Conservation (phyloP, 1,139 yeast species). For the Taiozyma sp. region DNA sequence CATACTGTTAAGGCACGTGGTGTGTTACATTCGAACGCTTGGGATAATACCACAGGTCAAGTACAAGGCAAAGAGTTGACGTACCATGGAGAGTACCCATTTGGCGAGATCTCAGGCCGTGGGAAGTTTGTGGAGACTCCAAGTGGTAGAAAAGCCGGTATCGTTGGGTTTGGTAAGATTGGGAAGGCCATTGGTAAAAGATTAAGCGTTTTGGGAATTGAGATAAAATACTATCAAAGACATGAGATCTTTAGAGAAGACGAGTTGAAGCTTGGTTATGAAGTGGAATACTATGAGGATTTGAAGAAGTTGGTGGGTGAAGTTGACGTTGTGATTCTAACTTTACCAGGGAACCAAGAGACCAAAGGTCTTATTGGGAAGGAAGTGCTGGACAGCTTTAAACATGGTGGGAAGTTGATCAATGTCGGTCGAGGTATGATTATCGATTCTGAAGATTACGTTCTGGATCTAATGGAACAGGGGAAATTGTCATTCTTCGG, state of each 20-base stretch:
- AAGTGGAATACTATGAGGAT: conserved; percentile 36
- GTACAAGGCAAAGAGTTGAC: conserved; percentile 22
- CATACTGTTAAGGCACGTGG: conserved; percentile 35
- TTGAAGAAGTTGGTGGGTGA: conserved; percentile 27
- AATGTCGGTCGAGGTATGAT: conserved; percentile 79
- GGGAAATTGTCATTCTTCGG: conserved; percentile 73
- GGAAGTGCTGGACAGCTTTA: conserved; percentile 37
- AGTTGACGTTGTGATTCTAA: conserved; percentile 56
- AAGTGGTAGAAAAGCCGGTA: conserved; percentile 50
- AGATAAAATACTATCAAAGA: conserved; percentile 60
- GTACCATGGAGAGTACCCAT: conserved; percentile 25
- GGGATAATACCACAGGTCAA: conserved; percentile 33
- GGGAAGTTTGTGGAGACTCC: conserved; percentile 40
- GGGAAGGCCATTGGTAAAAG: conserved; percentile 61
- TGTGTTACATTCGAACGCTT: conserved; percentile 29
- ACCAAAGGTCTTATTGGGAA: conserved; percentile 53
- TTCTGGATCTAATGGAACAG: conserved; percentile 45
- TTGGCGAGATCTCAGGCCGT: conserved; percentile 41
- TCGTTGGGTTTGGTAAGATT: conserved; percentile 75
- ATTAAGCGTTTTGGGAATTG: conserved; percentile 60
- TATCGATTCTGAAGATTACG: conserved; percentile 57
- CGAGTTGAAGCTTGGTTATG: conserved; percentile 8
- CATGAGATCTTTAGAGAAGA: conserved; percentile 34
- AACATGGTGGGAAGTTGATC: conserved; percentile 50
- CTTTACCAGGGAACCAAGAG: conserved; percentile 60